These are phyloP conservation scores for Hymenoscyphus repandus DNA, from an alignment of 2,329 filamentous ascomycete species.

Conservation along the genomic window DNA sequence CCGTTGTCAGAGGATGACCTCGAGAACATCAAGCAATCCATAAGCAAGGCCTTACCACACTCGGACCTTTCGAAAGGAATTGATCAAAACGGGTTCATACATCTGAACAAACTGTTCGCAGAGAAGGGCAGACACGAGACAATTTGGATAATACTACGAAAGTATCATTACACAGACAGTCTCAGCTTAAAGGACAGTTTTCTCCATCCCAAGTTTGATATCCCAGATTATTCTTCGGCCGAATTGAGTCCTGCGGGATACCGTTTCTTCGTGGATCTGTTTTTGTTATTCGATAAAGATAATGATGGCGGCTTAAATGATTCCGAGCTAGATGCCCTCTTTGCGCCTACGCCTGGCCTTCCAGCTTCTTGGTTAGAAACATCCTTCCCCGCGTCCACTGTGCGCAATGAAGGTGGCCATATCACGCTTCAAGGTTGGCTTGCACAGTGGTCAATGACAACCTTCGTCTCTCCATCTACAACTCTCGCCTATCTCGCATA, in stretches of 20 bases:
- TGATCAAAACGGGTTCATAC: slow-evolving; percentile 75
- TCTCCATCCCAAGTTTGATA: slow-evolving; percentile 88
- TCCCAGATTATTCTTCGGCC: slow-evolving; percentile 85
- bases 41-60: slow-evolving; percentile 62
- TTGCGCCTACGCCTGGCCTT: slow-evolving; percentile 87
- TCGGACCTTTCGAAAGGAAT: slow-evolving; percentile 67
- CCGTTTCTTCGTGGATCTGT: slow-evolving; percentile 95
- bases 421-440: slow-evolving; percentile 97
- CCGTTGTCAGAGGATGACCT: slow-evolving; percentile 75
- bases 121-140: slow-evolving; percentile 98
- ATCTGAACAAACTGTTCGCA: slow-evolving; percentile 91
- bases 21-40: slow-evolving; percentile 83
- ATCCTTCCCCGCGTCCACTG: slow-evolving; percentile 87
- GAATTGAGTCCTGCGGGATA: slow-evolving; percentile 93
- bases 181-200: slow-evolving; percentile 87
- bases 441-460: slow-evolving; percentile 99
- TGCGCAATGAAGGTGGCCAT: slow-evolving; percentile 89
- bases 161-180: slow-evolving; percentile 95
- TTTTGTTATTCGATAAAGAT: slow-evolving; percentile 92
- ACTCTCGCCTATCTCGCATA: slow-evolving; percentile 95
- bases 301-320: slow-evolving; percentile 93
- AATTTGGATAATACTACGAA: slow-evolving; percentile 93
- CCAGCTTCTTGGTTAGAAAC: slow-evolving; percentile 83
- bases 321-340: slow-evolving; percentile 76
- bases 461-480: slow-evolving; percentile 90